Evolutionary conservation across 495 filamentous ascomycete genomes (phyloP).

Genomic region (Talaromyces trachyspermus): DNA sequence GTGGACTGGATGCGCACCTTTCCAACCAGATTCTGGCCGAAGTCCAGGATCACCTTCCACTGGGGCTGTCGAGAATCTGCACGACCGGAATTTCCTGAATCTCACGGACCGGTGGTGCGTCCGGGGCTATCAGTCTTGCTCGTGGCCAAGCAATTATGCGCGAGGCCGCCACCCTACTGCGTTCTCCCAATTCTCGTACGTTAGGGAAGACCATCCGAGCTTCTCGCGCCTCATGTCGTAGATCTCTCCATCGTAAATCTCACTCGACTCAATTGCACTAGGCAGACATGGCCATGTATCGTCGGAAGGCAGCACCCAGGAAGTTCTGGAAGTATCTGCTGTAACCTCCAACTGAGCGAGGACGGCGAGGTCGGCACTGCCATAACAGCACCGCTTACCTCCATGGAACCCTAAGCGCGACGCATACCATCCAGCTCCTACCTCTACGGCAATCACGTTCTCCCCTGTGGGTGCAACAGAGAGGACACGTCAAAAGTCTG

Average conservation of each 20-base stretch:
- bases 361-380: constrained; percentile 33
- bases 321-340: constrained; percentile 23
- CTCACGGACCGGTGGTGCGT: constrained; percentile 36
- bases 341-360: constrained; percentile 37
- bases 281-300: constrained; percentile 31
- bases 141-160: constrained; percentile 19
- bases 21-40: constrained; percentile 51
- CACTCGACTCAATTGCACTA: constrained; percentile 36
- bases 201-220: constrained; percentile 17
- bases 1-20: constrained; percentile 30
- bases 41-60: constrained; percentile 44
- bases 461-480: constrained; percentile 20
- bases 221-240: constrained; percentile 35
- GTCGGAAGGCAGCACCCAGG: constrained; percentile 27
- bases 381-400: constrained; percentile 28
- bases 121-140: constrained; percentile 25
- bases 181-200: constrained; percentile 8
- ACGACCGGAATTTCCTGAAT: constrained; percentile 29
- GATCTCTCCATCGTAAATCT: constrained; percentile 48
- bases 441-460: constrained; percentile 42
- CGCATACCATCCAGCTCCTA: constrained; percentile 49
- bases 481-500: constrained; percentile 43
- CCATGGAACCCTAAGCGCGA: constrained; percentile 39
- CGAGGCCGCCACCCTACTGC: too few species aligned
- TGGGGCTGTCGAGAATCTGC: constrained; percentile 33